Evolutionary conservation across 2,329 filamentous ascomycete species (phyloP).

Genomic region (Claviceps africana): DNA sequence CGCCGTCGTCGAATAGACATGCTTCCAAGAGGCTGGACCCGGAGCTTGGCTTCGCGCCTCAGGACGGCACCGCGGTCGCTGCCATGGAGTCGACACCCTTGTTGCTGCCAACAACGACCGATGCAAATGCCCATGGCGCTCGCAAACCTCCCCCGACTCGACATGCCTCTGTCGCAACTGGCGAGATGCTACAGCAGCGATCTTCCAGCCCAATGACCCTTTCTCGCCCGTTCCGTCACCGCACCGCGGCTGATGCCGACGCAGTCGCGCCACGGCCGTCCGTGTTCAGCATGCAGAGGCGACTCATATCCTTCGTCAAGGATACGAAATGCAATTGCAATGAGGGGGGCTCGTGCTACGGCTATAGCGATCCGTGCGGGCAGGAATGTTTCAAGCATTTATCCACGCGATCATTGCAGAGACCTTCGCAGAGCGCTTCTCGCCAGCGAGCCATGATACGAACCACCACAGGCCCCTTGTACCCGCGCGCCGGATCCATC

Average conservation of each 20-base stretch:
- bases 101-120: conserved; percentile 14
- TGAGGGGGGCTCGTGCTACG: conserved; percentile 45
- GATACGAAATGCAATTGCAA: conserved; percentile 52
- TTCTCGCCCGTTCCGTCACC: conserved; percentile 11
- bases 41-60: conserved; percentile 1
- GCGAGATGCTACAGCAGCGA: conserved; percentile 16
- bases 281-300: conserved; percentile 38
- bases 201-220: conserved; percentile 8
- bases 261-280: conserved; percentile 28
- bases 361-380: conserved; percentile 51
- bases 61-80: conserved; percentile 5
- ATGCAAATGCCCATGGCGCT: conserved; percentile 14
- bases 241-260: conserved; percentile 15
- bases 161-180: conserved; percentile 16
- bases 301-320: conserved; percentile 50
- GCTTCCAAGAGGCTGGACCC: not conserved
- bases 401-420: conserved; percentile 20
- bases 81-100: conserved; percentile 36
- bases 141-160: conserved; percentile 14
- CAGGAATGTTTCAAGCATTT: conserved; percentile 52
- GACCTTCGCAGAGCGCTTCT: conserved; percentile 11
- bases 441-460: conserved; percentile 25
- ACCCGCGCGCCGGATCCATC: conserved; percentile 13
- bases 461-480: conserved; percentile 25
- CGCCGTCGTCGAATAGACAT: conserved; percentile 11